phyloP scores from a whole-genome alignment of 768 basidiomycete species.

The Kwoniella botswanensis region DNA sequence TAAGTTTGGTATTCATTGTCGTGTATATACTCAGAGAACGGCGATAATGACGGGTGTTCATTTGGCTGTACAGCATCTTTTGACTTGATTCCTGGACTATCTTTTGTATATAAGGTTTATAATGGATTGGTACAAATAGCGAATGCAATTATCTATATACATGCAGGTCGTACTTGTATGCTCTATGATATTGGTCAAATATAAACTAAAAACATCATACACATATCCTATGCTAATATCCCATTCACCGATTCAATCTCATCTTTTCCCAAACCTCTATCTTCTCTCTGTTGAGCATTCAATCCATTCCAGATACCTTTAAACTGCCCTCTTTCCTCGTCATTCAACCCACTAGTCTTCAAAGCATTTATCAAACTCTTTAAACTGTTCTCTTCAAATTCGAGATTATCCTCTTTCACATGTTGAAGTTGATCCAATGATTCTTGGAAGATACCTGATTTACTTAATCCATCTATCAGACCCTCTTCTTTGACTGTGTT shows the following conservation, averaged over 20 bases:
- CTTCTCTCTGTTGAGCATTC: conserved; percentile 11
- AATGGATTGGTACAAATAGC: not conserved
- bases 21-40: conserved; percentile 78
- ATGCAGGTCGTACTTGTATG: not conserved
- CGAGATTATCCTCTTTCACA: conserved; percentile 31
- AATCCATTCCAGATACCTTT: conserved; percentile 22
- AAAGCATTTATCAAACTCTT: conserved; percentile 39
- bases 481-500: conserved; percentile 1
- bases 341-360: conserved; percentile 23
- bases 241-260: not conserved
- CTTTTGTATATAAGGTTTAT: not conserved
- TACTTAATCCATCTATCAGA: conserved; percentile 37
- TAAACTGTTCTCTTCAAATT: conserved; percentile 49
- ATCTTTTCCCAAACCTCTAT: conserved; percentile 23
- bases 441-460: conserved; percentile 26
- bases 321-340: conserved; percentile 21
- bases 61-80: not conserved
- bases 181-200: not conserved
- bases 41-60: conserved; percentile 60
- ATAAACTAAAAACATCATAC: not conserved
- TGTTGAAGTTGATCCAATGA: conserved; percentile 30
- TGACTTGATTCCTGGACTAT: not conserved
- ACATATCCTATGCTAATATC: not conserved
- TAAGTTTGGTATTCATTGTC: conserved; percentile 74
- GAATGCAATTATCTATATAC: not conserved